A percentile compares a stretch with the other conserved stretches of the same genome.
phyloP scores from a whole-genome alignment of 805 yeast genomes.

The Teunomyces barrocoloradensis region DNA sequence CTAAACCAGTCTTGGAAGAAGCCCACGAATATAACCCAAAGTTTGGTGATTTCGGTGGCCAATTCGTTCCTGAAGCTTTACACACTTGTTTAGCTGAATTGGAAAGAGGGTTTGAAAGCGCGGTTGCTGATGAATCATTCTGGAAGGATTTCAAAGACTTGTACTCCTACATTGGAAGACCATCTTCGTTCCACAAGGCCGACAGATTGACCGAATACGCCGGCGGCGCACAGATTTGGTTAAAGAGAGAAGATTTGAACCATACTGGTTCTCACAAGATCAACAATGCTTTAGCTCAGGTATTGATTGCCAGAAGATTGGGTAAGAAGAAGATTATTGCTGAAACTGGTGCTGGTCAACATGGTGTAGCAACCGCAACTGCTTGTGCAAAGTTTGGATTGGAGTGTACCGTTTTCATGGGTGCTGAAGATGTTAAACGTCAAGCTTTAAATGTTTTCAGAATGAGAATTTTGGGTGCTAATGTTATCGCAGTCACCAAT shows the following conservation, averaged over 20 bases:
- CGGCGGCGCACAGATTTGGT: constrained; percentile 93
- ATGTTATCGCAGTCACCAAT: constrained; percentile 86
- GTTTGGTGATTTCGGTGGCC: constrained; percentile 97
- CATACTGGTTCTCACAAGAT: constrained; percentile 89
- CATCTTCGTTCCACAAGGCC: constrained; percentile 88
- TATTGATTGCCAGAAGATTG: constrained; percentile 71
- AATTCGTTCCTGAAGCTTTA: constrained; percentile 95
- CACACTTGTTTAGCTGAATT: constrained; percentile 88
- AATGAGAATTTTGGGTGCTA: constrained; percentile 95
- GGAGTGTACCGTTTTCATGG: constrained; percentile 95
- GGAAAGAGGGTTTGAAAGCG: constrained; percentile 82
- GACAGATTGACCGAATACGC: constrained; percentile 84
- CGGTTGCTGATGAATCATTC: constrained; percentile 84
- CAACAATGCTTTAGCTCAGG: constrained; percentile 82
- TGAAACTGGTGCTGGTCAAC: constrained; percentile 93
- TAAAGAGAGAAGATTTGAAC: constrained; percentile 93
- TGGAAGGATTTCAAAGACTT: constrained; percentile 88
- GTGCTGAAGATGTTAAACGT: constrained; percentile 98
- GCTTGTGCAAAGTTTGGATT: constrained; percentile 92
- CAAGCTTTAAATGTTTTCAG: constrained; percentile 98
- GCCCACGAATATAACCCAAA: constrained; percentile 66
- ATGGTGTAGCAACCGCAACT: constrained; percentile 91
- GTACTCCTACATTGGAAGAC: constrained; percentile 94
- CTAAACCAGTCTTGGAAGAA: constrained; percentile 47
- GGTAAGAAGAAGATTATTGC: constrained; percentile 79